Conservation (phyloP, 2,329 filamentous ascomycete species). For the Lachnellula arida region DNA sequence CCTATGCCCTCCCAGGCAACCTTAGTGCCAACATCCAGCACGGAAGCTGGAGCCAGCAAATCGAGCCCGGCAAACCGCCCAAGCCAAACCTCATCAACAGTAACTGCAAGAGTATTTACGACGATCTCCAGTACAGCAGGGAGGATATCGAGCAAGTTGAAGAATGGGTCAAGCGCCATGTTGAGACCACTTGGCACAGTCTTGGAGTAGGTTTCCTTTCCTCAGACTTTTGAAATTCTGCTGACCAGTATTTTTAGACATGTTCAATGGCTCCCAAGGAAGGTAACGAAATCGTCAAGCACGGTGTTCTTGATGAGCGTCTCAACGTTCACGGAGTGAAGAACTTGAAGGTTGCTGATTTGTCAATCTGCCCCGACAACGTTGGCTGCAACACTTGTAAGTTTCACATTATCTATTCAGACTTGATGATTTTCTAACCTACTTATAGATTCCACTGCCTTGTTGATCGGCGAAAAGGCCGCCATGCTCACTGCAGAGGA, state of each 20-base stretch:
- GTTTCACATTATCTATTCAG: not conserved
- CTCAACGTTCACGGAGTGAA: constrained; percentile 38
- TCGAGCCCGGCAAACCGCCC: constrained; percentile 48
- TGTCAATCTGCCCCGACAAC: constrained; percentile 33
- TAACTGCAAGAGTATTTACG: constrained; percentile 54
- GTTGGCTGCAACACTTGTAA: constrained; percentile 42
- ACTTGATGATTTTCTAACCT: not conserved
- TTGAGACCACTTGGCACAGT: constrained; percentile 38
- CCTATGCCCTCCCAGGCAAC: constrained; percentile 59
- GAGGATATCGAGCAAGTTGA: constrained; percentile 47
- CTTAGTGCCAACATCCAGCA: constrained; percentile 39
- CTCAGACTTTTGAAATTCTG: not conserved
- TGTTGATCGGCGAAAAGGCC: constrained; percentile 39
- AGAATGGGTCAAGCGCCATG: constrained; percentile 57
- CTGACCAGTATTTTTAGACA: constrained; percentile 34
- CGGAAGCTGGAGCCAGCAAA: constrained; percentile 59
- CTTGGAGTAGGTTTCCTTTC: constrained; percentile 34
- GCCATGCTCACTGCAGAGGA: constrained; percentile 38
- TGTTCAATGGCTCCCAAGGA: constrained; percentile 38
- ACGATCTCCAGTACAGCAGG: constrained; percentile 62
- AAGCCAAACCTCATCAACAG: constrained; percentile 52
- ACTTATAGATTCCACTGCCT: constrained; percentile 53
- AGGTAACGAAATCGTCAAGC: constrained; percentile 68
- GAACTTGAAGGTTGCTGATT: constrained; percentile 41
- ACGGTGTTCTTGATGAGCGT: constrained; percentile 37